Evolutionary conservation across 1,284 basidiomycete genomes (phyloP).

Genomic region (Cutaneotrichosporon spelunceum): DNA sequence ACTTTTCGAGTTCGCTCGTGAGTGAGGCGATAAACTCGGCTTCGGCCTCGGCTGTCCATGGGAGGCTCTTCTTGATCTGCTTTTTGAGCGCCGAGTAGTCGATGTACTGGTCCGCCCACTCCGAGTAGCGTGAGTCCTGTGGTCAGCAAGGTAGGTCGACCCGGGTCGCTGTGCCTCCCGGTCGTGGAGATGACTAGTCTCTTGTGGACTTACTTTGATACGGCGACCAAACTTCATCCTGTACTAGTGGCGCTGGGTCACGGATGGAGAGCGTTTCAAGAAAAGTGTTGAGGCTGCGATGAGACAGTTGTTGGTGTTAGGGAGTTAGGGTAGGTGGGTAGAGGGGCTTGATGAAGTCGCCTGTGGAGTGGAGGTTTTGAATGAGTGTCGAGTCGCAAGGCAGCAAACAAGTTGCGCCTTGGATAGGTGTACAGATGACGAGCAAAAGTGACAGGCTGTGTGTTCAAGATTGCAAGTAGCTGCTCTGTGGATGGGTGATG

Average conservation of each 20-base stretch:
- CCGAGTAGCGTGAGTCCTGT: conserved; percentile 77
- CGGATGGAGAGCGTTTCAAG: neutral
- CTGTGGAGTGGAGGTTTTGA: neutral
- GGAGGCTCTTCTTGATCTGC: conserved; percentile 64
- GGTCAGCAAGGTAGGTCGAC: conserved; percentile 9
- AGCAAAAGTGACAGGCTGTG: neutral
- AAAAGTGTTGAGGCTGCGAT: neutral
- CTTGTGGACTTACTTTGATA: conserved; percentile 63
- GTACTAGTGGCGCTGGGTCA: neutral
- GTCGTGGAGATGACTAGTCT: no score
- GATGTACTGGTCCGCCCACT: conserved; percentile 87
- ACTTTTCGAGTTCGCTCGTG: conserved; percentile 87
- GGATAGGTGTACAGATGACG: neutral
- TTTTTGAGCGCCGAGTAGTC: conserved; percentile 86
- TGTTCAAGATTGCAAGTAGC: neutral
- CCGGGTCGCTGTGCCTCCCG: neutral
- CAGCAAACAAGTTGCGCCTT: neutral
- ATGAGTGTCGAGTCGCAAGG: neutral
- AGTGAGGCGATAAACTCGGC: conserved; percentile 73
- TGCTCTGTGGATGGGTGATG: neutral
- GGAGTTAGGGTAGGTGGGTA: neutral
- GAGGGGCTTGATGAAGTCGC: neutral
- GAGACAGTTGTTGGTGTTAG: neutral
- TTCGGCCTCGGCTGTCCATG: conserved; percentile 77
- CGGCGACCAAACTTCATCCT: conserved; percentile 84